A percentile compares a stretch with the other conserved stretches of the same genome.
Conservation (phyloP, 805 yeast genomes). For the Metschnikowia noctiluminum region DNA sequence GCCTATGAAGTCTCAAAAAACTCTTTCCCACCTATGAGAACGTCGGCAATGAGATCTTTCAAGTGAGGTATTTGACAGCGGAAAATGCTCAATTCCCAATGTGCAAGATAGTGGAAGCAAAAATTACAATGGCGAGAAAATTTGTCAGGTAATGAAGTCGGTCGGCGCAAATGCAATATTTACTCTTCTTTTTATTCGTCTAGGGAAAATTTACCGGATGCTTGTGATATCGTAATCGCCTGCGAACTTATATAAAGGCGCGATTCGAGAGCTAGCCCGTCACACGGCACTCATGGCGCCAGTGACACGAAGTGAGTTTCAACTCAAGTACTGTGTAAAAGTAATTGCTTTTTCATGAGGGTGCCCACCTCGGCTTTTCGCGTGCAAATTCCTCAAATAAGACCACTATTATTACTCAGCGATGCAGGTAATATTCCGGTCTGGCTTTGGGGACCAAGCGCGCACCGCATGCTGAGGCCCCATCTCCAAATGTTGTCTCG, state of each 20-base stretch:
- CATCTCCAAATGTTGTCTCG: too few species aligned
- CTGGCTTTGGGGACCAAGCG: neutral
- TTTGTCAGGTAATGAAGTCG: too few species aligned
- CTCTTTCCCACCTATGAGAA: slow-evolving; percentile 14
- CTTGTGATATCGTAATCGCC: neutral
- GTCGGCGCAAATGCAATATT: too few species aligned
- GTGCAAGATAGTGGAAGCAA: too few species aligned
- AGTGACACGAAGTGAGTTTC: slow-evolving; percentile 6
- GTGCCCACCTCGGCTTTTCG: neutral
- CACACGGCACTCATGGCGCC: slow-evolving; percentile 6
- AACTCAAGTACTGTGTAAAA: neutral
- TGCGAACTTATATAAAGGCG: slow-evolving; percentile 1
- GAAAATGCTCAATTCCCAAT: too few species aligned
- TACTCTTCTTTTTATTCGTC: too few species aligned
- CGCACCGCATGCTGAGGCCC: slow-evolving; percentile 4
- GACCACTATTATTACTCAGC: slow-evolving; percentile 15
- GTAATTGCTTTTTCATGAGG: slow-evolving; percentile 1
- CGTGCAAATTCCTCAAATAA: slow-evolving; percentile 10
- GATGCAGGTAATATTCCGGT: slow-evolving; percentile 11
- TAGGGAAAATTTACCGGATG: neutral
- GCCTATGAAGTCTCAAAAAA: neutral
- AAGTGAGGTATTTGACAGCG: too few species aligned
- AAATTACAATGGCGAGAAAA: too few species aligned
- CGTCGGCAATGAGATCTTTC: slow-evolving; percentile 7
- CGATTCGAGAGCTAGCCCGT: slow-evolving; percentile 2